Evolutionary conservation across 441 rosid genomes (phyloP).

Genomic region (Croton laevigatus): DNA sequence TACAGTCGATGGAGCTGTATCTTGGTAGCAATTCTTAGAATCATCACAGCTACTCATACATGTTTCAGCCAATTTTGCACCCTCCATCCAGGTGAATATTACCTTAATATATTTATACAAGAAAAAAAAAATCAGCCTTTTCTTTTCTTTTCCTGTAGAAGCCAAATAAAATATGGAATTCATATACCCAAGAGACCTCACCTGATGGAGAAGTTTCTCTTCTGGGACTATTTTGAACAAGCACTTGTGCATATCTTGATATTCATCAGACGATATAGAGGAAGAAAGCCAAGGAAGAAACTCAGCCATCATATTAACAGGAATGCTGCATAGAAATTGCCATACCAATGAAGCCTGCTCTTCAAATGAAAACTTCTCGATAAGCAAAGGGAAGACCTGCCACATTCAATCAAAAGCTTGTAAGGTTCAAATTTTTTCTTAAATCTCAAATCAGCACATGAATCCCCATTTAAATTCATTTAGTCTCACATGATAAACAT

Average conservation of each 20-base stretch:
- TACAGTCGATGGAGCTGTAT: constrained; percentile 26
- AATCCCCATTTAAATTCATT: too few species aligned
- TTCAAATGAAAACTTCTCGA: constrained; percentile 75
- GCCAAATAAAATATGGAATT: constrained; percentile 3
- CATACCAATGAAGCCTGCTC: constrained; percentile 96
- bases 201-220: constrained; percentile 84
- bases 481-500: background rate
- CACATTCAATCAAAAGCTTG: constrained; percentile 21
- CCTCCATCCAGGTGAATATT: constrained; percentile 68
- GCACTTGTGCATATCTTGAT: constrained; percentile 65
- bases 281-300: constrained; percentile 98
- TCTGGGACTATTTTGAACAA: constrained; percentile 71
- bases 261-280: constrained; percentile 75
- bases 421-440: constrained; percentile 20
- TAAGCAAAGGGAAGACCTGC: constrained; percentile 91
- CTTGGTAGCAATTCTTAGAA: constrained; percentile 25
- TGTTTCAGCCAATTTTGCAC: constrained; percentile 33
- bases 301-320: constrained; percentile 84
- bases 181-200: constrained; percentile 29
- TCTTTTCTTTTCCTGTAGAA: constrained; percentile 11
- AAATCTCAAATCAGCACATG: too few species aligned
- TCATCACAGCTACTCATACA: constrained; percentile 32
- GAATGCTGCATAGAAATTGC: constrained; percentile 98
- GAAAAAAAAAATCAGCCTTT: constrained; percentile 23
- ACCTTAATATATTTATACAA: constrained; percentile 44